Evolutionary conservation across 768 basidiomycete species (phyloP).

Genomic region (Mycena crocata): DNA sequence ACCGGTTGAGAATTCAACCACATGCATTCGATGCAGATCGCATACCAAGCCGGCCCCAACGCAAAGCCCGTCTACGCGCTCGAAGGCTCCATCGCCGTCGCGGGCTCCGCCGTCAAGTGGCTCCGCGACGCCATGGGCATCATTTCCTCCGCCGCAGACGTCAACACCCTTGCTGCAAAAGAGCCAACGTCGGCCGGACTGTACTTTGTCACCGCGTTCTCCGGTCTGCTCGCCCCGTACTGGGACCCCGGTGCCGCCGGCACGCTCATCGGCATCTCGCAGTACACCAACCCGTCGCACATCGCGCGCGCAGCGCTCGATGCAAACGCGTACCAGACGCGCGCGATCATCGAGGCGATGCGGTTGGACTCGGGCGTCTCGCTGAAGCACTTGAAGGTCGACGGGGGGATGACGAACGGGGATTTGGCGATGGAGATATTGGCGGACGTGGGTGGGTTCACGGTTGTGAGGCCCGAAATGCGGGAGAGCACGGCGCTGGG

Average conservation of each 20-base stretch:
- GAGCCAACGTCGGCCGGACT: slow-evolving; percentile 87
- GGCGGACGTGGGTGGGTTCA: slow-evolving; percentile 92
- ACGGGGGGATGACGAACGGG: slow-evolving; percentile 98
- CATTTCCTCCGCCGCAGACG: slow-evolving; percentile 83
- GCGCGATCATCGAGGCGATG: slow-evolving; percentile 96
- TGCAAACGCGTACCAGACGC: slow-evolving; percentile 96
- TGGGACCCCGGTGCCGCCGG: slow-evolving; percentile 97
- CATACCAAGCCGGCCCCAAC: slow-evolving; percentile 86
- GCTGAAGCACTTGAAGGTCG: slow-evolving; percentile 90
- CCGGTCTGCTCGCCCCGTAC: slow-evolving; percentile 95
- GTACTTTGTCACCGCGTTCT: slow-evolving; percentile 97
- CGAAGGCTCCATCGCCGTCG: slow-evolving; percentile 95
- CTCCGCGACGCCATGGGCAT: slow-evolving; percentile 90
- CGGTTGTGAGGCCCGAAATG: slow-evolving; percentile 94
- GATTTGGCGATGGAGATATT: slow-evolving; percentile 89
- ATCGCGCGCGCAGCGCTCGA: slow-evolving; percentile 96
- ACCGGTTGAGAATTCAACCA: slow-evolving; percentile 22
- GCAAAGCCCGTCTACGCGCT: slow-evolving; percentile 90
- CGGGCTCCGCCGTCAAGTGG: slow-evolving; percentile 97
- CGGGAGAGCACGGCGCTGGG: slow-evolving; percentile 98
- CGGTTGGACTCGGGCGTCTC: slow-evolving; percentile 86
- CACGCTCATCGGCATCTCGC: slow-evolving; percentile 84
- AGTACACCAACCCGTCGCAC: slow-evolving; percentile 92
- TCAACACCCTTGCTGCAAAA: slow-evolving; percentile 85
- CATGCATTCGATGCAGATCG: slow-evolving; percentile 82